Conservation (phyloP, 352 stramenopile genomes). For the Saprolegnia parasitica region DNA sequence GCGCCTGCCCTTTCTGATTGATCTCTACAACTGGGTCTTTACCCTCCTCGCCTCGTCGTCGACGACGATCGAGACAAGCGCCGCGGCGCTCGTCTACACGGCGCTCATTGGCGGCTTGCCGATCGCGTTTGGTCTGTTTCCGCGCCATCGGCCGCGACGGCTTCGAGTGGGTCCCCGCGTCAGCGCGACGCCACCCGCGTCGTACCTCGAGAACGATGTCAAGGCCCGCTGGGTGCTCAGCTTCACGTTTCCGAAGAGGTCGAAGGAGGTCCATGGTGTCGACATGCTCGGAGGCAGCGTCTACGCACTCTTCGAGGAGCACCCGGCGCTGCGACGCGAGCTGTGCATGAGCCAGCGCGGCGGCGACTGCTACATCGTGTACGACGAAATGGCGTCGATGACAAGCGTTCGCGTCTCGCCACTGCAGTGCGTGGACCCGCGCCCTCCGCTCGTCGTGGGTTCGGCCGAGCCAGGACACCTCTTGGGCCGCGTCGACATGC, state of each 20-base stretch:
- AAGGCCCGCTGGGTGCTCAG: neutral
- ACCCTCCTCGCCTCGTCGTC: neutral
- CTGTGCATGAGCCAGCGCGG: conserved; percentile 11
- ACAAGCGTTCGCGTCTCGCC: neutral
- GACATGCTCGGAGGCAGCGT: neutral
- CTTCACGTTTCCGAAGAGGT: neutral
- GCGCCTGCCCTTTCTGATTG: neutral
- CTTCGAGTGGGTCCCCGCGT: no score
- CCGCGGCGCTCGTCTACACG: neutral
- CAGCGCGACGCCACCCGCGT: neutral
- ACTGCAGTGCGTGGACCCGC: neutral
- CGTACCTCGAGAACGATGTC: conserved; percentile 6
- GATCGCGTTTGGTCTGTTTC: neutral
- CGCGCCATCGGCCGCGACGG: neutral
- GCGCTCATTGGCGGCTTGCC: neutral
- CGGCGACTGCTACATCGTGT: conserved; percentile 10
- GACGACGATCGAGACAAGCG: neutral
- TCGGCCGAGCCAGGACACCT: neutral
- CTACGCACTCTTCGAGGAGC: neutral
- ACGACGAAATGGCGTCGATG: neutral
- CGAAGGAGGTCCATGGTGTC: neutral
- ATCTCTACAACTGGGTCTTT: conserved; percentile 5
- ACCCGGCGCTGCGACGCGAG: neutral
- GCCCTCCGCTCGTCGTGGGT: neutral
- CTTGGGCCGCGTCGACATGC: neutral